phyloP scores from a whole-genome alignment of 805 yeast genomes.

The Diddensiella transvaalensis region DNA sequence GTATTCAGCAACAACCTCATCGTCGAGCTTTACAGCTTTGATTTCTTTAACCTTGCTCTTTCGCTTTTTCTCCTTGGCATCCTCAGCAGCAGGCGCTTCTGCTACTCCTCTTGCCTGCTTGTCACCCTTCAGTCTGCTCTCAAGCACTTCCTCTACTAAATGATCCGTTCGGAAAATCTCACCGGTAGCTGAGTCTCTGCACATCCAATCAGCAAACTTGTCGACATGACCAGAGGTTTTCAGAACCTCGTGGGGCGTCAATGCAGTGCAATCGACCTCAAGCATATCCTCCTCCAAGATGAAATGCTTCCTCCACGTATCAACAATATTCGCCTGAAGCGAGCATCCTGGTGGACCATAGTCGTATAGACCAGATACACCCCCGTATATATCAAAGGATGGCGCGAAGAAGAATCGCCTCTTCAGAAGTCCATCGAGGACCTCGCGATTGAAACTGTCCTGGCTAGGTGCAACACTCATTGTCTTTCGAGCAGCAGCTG shows the following conservation, averaged over 20 bases:
- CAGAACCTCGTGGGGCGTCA: constrained; percentile 95
- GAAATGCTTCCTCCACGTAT: constrained; percentile 96
- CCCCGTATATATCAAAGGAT: constrained; percentile 95
- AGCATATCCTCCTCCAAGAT: constrained; percentile 97
- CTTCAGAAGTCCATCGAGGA: constrained; percentile 83
- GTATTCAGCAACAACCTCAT: constrained; percentile 71
- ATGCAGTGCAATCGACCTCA: constrained; percentile 96
- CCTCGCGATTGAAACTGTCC: constrained; percentile 68
- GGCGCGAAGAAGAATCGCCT: constrained; percentile 98
- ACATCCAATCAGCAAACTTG: constrained; percentile 99
- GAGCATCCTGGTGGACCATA: constrained; percentile 99
- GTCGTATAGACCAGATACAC: constrained; percentile 96
- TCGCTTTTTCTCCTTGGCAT: constrained; percentile 83
- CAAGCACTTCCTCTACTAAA: constrained; percentile 95
- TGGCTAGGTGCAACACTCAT: constrained; percentile 4
- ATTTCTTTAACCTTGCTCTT: constrained; percentile 96
- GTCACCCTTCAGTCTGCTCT: constrained; percentile 94
- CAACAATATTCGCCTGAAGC: constrained; percentile 91
- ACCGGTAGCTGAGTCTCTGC: constrained; percentile 90
- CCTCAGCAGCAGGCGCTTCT: constrained; percentile 60
- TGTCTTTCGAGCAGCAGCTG: not conserved
- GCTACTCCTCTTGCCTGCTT: constrained; percentile 88
- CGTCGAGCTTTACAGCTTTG: constrained; percentile 82
- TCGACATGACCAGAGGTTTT: constrained; percentile 99
- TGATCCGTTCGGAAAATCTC: constrained; percentile 99